Evolutionary conservation across 2,329 filamentous ascomycete genomes (phyloP).

Genomic region (Cladosporium velox): DNA sequence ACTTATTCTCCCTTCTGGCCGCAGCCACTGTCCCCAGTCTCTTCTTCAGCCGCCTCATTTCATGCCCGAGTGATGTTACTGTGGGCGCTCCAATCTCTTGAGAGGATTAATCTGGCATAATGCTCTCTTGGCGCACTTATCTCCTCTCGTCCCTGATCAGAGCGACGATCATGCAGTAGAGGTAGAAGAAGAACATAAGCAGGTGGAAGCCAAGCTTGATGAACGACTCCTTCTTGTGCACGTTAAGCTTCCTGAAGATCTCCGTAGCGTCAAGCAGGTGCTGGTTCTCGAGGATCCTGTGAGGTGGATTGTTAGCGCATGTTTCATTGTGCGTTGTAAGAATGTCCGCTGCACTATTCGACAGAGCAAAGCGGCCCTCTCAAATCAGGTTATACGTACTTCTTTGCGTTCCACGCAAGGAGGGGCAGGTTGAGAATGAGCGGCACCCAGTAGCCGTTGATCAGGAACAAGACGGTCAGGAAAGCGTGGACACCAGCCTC

Average conservation of each 20-base stretch:
- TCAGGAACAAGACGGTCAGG: conserved; percentile 90
- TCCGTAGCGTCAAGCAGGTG: conserved; percentile 96
- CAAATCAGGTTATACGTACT: conserved; percentile 65
- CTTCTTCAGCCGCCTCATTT: not conserved
- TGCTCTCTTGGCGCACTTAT: conserved; percentile 24
- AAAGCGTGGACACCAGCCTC: conserved; percentile 97
- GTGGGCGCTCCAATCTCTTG: not conserved
- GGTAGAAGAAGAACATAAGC: conserved; percentile 99
- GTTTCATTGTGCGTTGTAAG: not conserved
- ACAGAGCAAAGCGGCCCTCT: not conserved
- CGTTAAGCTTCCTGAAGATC: conserved; percentile 98
- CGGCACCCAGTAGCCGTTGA: conserved; percentile 98
- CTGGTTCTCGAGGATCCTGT: conserved; percentile 92
- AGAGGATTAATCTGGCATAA: not conserved
- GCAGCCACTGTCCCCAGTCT: not conserved
- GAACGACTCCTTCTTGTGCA: conserved; percentile 99
- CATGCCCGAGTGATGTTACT: not conserved
- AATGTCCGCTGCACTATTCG: not conserved
- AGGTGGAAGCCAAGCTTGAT: conserved; percentile 98
- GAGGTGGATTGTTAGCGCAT: conserved; percentile 36
- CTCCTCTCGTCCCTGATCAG: conserved; percentile 83
- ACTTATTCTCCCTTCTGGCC: not conserved
- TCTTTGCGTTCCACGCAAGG: conserved; percentile 92
- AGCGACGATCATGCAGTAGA: conserved; percentile 68
- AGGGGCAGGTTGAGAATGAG: conserved; percentile 90